Percentiles rank a stretch among this genome's conserved stretches.
Conservation (phyloP, 345 rosid genomes). For the Angophora floribunda region DNA sequence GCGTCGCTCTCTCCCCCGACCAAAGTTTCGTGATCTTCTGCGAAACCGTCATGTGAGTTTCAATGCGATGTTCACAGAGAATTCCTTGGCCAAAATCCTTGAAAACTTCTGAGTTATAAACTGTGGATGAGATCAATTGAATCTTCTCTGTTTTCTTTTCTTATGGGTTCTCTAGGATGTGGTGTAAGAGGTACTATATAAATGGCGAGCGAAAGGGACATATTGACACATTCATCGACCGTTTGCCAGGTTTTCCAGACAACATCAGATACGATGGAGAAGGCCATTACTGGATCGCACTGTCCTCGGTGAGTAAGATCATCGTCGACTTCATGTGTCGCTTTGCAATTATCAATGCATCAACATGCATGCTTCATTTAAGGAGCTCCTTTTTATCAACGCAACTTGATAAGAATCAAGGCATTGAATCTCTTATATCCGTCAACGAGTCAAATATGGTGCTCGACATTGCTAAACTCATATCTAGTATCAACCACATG, state of each 20-base stretch:
- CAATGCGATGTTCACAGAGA: not conserved
- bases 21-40: slow-evolving; percentile 53
- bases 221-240: slow-evolving; percentile 34
- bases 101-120: slow-evolving; percentile 25
- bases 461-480: too few species aligned
- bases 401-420: too few species aligned
- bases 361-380: too few species aligned
- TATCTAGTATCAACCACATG: too few species aligned
- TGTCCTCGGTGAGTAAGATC: slow-evolving; percentile 22
- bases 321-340: too few species aligned
- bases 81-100: slow-evolving; percentile 2
- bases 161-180: slow-evolving; percentile 28
- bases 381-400: too few species aligned
- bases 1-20: slow-evolving; percentile 52
- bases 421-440: too few species aligned
- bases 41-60: slow-evolving; percentile 40
- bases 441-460: too few species aligned
- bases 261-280: slow-evolving; percentile 66
- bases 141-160: too few species aligned
- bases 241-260: slow-evolving; percentile 64
- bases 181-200: slow-evolving; percentile 57
- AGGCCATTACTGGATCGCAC: slow-evolving; percentile 69
- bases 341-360: too few species aligned
- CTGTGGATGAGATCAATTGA: not conserved
- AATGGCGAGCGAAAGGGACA: slow-evolving; percentile 36